A percentile compares a stretch with the other conserved stretches of the same genome.
Conservation (phyloP, 2,329 filamentous ascomycete genomes). For the Aspergillus tamarii region DNA sequence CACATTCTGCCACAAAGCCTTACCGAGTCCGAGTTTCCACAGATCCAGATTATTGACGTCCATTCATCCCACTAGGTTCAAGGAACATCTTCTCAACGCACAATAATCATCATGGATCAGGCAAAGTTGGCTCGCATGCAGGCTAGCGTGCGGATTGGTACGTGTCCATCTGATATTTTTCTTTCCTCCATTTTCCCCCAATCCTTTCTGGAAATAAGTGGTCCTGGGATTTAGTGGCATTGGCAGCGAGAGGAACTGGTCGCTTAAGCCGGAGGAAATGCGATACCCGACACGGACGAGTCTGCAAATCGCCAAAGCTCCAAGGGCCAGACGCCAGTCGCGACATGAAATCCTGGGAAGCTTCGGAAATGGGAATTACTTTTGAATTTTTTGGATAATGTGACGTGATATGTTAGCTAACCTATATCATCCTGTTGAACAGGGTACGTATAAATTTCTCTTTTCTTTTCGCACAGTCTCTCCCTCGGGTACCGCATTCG, state of each 20-base stretch:
- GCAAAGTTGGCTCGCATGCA: slow-evolving; percentile 70
- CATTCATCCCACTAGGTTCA: slow-evolving; percentile 18
- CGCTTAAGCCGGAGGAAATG: slow-evolving; percentile 4
- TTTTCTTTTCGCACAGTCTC: not conserved
- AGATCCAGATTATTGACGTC: slow-evolving; percentile 21
- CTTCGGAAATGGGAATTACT: not conserved
- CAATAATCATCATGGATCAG: slow-evolving; percentile 59
- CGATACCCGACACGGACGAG: not conserved
- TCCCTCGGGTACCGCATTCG: not conserved
- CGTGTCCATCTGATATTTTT: slow-evolving; percentile 40
- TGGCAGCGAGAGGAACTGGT: not conserved
- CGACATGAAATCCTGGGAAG: not conserved
- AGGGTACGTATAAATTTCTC: slow-evolving; percentile 5
- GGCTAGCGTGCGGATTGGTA: slow-evolving; percentile 72
- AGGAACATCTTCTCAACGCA: slow-evolving; percentile 23
- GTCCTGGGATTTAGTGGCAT: slow-evolving; percentile 1
- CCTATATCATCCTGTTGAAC: not conserved
- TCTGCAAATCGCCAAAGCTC: not conserved
- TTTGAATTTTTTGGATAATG: not conserved
- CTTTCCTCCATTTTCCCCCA: not conserved
- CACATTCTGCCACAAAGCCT: slow-evolving; percentile 18
- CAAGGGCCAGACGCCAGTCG: not conserved
- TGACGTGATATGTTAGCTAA: slow-evolving; percentile 4
- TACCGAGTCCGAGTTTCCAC: slow-evolving; percentile 20
- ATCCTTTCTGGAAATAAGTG: not conserved